Base-by-base conservation (phyloP, 257 asterid genomes). In the Parsonsia alboflavescens region DNA sequence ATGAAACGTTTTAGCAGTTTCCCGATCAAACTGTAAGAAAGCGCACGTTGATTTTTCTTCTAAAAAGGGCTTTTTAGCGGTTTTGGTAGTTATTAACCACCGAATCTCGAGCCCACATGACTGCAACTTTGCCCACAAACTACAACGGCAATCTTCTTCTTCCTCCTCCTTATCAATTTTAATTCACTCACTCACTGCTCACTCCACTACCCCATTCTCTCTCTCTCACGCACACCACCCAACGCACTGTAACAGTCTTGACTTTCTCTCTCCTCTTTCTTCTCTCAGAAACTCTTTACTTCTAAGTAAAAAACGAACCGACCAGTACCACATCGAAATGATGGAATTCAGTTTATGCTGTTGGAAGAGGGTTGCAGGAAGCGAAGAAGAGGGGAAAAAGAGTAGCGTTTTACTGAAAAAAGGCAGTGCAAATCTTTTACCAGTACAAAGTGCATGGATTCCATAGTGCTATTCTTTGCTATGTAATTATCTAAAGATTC, bases 71-170 rank as follows among this genome's bases (percentile, higher is more conserved):
- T 54, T 73, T 52, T 75, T 68, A 58, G 75, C 75, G 66, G 75
- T 70, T 76, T 76, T 59, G 80, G 80, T 76, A 76, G 80, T 76
- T 70, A 76, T 46, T 70, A 76, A 70, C 75, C 71, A 59, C 75
- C 80, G 71, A 76, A 76, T 59, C 80, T 48, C 44, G 75, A 13
- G 75, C 71, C 80, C 79, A 76, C 79, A 76, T 76, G 79, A 48
- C 52, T 22, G 28, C 62, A 69, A 33, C 73, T 65, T 65, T 65
- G 1, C 70, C 77, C 64, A 22, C 62, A 22, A 11, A 16, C 21
- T 12, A 50, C 56, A 50, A 50, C 58, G 21, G 17, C 10, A 17
- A 52, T 68, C 44, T 46, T 52, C 36, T 24, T 16, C 36, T 17
- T n/a, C 68, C 39, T 33, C 39, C 39, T 33, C 39, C 3, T 3